Base-by-base conservation (phyloP, 768 basidiomycete genomes). In the Butyriboletus loyo region DNA sequence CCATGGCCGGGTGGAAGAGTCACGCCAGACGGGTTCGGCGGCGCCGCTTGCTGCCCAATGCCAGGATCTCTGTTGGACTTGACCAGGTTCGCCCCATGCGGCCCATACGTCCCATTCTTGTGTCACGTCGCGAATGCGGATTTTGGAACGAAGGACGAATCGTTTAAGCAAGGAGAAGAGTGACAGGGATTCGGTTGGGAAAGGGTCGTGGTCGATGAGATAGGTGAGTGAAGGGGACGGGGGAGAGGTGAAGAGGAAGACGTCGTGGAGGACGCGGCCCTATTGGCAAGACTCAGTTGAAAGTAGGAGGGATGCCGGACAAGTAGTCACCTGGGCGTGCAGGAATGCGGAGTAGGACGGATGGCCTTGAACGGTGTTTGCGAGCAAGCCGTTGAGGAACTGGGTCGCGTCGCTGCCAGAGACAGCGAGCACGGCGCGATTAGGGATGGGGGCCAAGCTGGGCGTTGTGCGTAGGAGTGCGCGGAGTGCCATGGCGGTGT, bases 231-330 rank as follows among this genome's bases (percentile, higher is more conserved):
- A 68, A 13, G 81, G 74, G 19, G 69, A 69, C 39, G 72, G 72
- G 10, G 74, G 70, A 27, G 76, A 73, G 14, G 86, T 83, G 67
- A 92, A 90, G 56, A 97, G 76, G 70, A 98, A 94, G 46, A 87
- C 72, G 68, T 98, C 95, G 65, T 93, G 86, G 41, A 97, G 74
- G 28, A 98, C 84, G 65, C 94, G 81, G 36, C 96, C 96, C 93
- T 95, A 50, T 28, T 4, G 22, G 17, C 22, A 30, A 25, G 39
- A 24, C 49, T 52, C 38, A 54, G 53, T 43, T 11, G 25, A 19
- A n/a, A n/a, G 5, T 0, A 10, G 14, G 24, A 5, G 4, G 6
- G 22, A 19, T 27, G 34, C 7, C 22, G 24, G 35, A 1, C 5
- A 19, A n/a, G n/a, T 66, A 3, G 78, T 57, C 68, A 83, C 90